Conservation (phyloP, 495 filamentous ascomycete genomes). For the Platismatia glauca region DNA sequence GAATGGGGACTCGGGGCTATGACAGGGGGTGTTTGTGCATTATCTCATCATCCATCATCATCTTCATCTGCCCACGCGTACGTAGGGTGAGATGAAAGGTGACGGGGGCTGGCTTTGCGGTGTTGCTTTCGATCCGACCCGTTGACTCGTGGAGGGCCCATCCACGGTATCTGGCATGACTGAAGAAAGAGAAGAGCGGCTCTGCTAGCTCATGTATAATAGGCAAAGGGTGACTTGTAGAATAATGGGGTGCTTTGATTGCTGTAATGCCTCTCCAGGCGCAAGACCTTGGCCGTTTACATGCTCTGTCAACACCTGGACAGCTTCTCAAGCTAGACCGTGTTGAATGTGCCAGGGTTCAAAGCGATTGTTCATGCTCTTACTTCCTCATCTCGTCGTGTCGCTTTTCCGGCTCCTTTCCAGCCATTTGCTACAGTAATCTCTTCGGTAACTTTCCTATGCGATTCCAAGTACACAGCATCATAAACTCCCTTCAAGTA, state of each 20-base stretch:
- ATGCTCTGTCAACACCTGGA: conserved; percentile 1
- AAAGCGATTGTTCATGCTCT: neutral
- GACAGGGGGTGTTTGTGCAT: conserved; percentile 2
- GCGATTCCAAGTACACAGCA: conserved; percentile 12
- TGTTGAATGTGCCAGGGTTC: neutral
- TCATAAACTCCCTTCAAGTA: conserved; percentile 9
- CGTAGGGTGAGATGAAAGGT: conserved; percentile 5
- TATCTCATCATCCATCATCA: conserved; percentile 1
- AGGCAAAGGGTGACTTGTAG: conserved; percentile 6
- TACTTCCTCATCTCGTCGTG: neutral
- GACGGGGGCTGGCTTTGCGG: conserved; percentile 6
- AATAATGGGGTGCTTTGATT: conserved; percentile 6
- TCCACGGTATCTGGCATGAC: neutral
- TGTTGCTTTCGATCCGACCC: conserved; percentile 5
- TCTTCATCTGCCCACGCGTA: conserved; percentile 4
- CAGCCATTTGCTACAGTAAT: conserved; percentile 10
- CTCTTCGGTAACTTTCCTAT: conserved; percentile 1
- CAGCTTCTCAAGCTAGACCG: conserved; percentile 10
- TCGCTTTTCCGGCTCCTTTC: conserved; percentile 4
- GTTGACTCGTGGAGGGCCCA: neutral
- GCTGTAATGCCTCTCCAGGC: neutral
- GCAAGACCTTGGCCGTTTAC: neutral
- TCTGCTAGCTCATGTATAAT: conserved; percentile 6
- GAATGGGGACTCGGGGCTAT: conserved; percentile 7
- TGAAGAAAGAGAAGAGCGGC: neutral